Evolutionary conservation across 257 asterid genomes (phyloP).

Genomic region (Avicennia marina): DNA sequence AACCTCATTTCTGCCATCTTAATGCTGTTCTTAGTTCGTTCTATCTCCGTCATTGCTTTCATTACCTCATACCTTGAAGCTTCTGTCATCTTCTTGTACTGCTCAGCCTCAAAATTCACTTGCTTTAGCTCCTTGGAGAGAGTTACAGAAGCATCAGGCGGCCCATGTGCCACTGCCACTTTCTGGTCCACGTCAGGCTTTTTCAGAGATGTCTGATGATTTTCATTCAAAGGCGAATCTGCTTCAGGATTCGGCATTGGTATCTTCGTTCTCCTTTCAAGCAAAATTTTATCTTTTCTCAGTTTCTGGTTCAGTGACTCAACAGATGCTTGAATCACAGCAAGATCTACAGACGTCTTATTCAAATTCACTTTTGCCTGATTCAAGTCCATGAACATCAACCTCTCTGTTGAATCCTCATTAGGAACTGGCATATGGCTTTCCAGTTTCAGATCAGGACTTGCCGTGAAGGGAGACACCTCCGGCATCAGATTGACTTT

Average conservation of each 20-base stretch:
- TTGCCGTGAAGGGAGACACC: conserved; percentile 33
- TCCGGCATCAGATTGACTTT: conserved; percentile 42
- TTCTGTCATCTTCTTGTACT: conserved; percentile 66
- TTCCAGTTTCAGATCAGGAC: conserved; percentile 27
- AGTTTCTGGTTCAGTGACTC: conserved; percentile 68
- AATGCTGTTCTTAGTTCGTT: conserved; percentile 56
- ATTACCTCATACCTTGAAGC: conserved; percentile 66
- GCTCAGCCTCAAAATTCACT: conserved; percentile 49
- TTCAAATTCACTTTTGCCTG: conserved; percentile 64
- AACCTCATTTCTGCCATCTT: conserved; percentile 78
- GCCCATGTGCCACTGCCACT: background rate
- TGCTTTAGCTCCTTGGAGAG: conserved; percentile 15
- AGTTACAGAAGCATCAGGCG: conserved; percentile 8
- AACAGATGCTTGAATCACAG: conserved; percentile 72
- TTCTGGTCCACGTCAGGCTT: background rate
- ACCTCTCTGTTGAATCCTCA: conserved; percentile 22
- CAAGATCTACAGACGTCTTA: conserved; percentile 65
- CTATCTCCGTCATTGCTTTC: conserved; percentile 68
- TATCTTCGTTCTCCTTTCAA: conserved; percentile 21
- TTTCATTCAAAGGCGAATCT: conserved; percentile 11
- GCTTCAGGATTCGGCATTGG: conserved; percentile 17
- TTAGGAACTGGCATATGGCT: background rate
- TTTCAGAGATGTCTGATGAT: conserved; percentile 8
- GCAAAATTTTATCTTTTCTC: conserved; percentile 36
- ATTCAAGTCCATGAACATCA: conserved; percentile 53